phyloP scores from a whole-genome alignment of 2,329 filamentous ascomycete genomes.

The Aspergillus cejpii region DNA sequence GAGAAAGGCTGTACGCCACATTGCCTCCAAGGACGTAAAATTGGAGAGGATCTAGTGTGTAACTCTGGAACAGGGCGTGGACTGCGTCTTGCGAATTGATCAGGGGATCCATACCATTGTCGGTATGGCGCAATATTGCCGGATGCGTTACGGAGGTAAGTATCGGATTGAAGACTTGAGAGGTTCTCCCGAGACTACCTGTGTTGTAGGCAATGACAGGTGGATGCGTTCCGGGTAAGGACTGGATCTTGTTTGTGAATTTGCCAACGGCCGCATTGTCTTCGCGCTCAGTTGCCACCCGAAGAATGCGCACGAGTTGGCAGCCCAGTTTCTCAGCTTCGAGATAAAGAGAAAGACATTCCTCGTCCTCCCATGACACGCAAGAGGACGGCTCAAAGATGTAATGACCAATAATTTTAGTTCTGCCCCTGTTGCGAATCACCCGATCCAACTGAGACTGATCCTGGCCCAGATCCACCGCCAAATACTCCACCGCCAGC shows the following conservation, averaged over 20 bases:
- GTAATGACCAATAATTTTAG: slow-evolving; percentile 38
- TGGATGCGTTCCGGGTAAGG: slow-evolving; percentile 26
- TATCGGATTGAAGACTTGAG: slow-evolving; percentile 40
- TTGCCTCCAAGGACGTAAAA: slow-evolving; percentile 41
- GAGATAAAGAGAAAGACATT: slow-evolving; percentile 28
- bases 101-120: slow-evolving; percentile 27
- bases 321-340: slow-evolving; percentile 34
- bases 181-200: slow-evolving; percentile 37
- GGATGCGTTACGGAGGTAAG: slow-evolving; percentile 40
- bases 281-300: slow-evolving; percentile 30
- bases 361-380: slow-evolving; percentile 33
- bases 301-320: slow-evolving; percentile 37
- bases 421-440: slow-evolving; percentile 33
- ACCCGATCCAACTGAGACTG: slow-evolving; percentile 21
- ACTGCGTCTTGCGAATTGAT: slow-evolving; percentile 37
- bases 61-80: slow-evolving; percentile 37
- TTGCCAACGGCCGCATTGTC: slow-evolving; percentile 35
- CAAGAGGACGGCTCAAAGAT: slow-evolving; percentile 25
- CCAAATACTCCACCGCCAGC: slow-evolving; percentile 38
- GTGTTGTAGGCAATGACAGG: slow-evolving; percentile 39
- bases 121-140: slow-evolving; percentile 23
- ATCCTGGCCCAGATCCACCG: slow-evolving; percentile 33
- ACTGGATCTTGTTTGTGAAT: slow-evolving; percentile 33
- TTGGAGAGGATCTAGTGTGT: slow-evolving; percentile 37
- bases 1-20: slow-evolving; percentile 39